Evolutionary conservation across 371 early-diverging fungal genomes (phyloP).

Genomic region (Mucor indicus): DNA sequence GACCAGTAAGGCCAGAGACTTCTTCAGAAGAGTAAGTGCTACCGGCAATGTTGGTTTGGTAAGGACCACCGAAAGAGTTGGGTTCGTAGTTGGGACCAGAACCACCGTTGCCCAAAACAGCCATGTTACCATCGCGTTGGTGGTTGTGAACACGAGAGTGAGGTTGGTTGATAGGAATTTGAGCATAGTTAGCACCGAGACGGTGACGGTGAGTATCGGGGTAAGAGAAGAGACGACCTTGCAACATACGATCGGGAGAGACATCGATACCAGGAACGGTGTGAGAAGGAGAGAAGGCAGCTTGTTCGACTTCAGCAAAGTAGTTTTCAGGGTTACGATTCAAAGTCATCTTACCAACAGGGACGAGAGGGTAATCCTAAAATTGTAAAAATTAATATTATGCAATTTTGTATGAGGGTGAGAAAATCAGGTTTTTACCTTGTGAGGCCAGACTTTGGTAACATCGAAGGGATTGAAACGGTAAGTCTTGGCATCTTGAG

Average conservation of each 20-base stretch:
- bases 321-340: conserved; percentile 79
- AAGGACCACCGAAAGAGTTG: conserved; percentile 61
- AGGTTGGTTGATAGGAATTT: conserved; percentile 78
- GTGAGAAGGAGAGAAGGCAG: conserved; percentile 72
- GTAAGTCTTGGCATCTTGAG: conserved; percentile 69
- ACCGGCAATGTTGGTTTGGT: conserved; percentile 49
- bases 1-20: conserved; percentile 55
- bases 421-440: conserved; percentile 21
- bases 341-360: conserved; percentile 71
- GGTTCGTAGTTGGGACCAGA: conserved; percentile 76
- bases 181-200: conserved; percentile 74
- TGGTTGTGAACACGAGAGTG: conserved; percentile 50
- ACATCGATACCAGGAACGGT: conserved; percentile 76
- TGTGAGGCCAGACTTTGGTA: conserved; percentile 82
- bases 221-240: conserved; percentile 80
- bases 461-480: conserved; percentile 81
- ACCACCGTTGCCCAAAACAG: conserved; percentile 67
- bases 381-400: conserved; percentile 19
- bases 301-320: conserved; percentile 82
- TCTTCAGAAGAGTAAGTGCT: conserved; percentile 42
- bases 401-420: not conserved
- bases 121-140: conserved; percentile 64
- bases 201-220: conserved; percentile 83
- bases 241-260: conserved; percentile 73
- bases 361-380: conserved; percentile 65